phyloP scores from a whole-genome alignment of 805 yeast genomes.

The Spathaspora girioi region DNA sequence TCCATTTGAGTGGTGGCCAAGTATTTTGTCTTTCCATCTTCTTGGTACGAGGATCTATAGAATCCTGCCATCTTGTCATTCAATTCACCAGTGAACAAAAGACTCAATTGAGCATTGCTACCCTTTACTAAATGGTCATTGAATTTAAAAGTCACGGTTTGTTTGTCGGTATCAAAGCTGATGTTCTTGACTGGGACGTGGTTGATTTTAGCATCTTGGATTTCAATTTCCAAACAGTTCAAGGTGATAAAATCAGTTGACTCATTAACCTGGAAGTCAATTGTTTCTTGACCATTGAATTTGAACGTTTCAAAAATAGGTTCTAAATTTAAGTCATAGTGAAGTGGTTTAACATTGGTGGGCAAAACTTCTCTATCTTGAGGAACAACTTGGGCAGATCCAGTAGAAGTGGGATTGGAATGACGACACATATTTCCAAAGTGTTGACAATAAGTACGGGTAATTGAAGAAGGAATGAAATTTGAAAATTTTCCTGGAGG shows the following conservation, averaged over 20 bases:
- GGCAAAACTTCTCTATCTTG: constrained; percentile 41
- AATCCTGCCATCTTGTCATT: constrained; percentile 83
- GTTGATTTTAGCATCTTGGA: constrained; percentile 44
- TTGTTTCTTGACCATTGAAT: constrained; percentile 52
- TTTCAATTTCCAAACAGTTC: constrained; percentile 63
- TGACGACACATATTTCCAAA: constrained; percentile 11
- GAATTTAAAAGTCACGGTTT: constrained; percentile 38
- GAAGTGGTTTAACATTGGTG: constrained; percentile 37
- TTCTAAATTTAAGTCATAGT: constrained; percentile 39
- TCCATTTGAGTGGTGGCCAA: constrained; percentile 85
- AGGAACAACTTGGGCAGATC: constrained; percentile 10
- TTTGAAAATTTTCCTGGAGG: background rate
- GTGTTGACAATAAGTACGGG: constrained; percentile 1
- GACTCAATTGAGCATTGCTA: constrained; percentile 40
- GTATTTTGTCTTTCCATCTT: constrained; percentile 61
- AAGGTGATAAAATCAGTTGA: constrained; percentile 45
- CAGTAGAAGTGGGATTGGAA: constrained; percentile 6
- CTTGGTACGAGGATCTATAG: constrained; percentile 65
- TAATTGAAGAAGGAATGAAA: background rate
- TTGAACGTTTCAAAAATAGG: constrained; percentile 52
- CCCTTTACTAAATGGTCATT: constrained; percentile 32
- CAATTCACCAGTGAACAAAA: constrained; percentile 59
- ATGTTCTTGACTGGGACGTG: constrained; percentile 21
- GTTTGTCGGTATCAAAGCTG: constrained; percentile 32
- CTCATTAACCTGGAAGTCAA: constrained; percentile 53